These are phyloP conservation scores for Termitomyces eurrhizus DNA, from an alignment of 768 basidiomycete species.

Conservation along the genomic window DNA sequence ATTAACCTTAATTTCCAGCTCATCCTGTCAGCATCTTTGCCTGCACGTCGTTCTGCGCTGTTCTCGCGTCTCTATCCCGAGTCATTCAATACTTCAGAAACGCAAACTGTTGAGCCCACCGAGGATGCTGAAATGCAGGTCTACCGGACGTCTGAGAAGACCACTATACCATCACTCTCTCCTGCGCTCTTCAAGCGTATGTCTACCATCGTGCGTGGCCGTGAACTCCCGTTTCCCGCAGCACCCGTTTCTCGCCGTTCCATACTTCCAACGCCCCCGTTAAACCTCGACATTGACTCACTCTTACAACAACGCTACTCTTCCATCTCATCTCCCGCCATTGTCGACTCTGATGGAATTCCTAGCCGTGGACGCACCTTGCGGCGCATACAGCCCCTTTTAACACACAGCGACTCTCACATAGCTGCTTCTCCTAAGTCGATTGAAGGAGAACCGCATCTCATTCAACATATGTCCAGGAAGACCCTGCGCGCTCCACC, in stretches of 20 bases:
- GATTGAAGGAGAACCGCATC: not conserved
- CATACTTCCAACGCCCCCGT: not conserved
- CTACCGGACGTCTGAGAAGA: not conserved
- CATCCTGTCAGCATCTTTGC: conserved; percentile 6
- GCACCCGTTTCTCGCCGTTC: not conserved
- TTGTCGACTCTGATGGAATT: not conserved
- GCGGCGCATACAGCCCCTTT: not conserved
- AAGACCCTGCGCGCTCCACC: not conserved
- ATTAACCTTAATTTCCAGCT: not conserved
- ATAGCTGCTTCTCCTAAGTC: not conserved
- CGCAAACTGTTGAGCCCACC: not conserved
- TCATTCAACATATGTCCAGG: not conserved
- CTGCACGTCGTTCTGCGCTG: not conserved
- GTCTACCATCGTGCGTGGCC: conserved; percentile 8
- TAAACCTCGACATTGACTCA: not conserved
- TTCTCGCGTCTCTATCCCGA: conserved; percentile 2
- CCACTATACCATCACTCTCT: not conserved
- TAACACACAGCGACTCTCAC: not conserved
- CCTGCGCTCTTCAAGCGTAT: not conserved
- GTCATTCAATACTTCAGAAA: not conserved
- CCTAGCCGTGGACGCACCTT: not conserved
- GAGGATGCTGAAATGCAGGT: not conserved
- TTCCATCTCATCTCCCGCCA: not conserved
- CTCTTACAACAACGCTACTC: not conserved
- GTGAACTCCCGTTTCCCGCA: conserved; percentile 9